phyloP scores from a whole-genome alignment of 2,329 filamentous ascomycete species.

The Trichophyton equinum region DNA sequence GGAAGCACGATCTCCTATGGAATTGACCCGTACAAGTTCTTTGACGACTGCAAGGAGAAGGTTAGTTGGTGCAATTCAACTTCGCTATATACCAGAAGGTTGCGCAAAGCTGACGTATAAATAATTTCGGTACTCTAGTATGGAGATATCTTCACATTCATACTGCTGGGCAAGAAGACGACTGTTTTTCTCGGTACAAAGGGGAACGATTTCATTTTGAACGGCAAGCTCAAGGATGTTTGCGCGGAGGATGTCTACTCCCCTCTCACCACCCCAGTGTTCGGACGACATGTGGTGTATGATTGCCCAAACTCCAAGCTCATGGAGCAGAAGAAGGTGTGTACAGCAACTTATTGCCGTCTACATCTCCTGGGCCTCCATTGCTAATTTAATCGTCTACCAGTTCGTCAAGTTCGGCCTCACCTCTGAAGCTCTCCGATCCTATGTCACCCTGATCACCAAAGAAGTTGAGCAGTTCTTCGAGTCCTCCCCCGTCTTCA shows the following conservation, averaged over 20 bases:
- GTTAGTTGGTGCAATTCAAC: conserved; percentile 32
- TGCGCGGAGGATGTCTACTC: conserved; percentile 85
- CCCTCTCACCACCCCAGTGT: conserved; percentile 57
- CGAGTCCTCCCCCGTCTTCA: conserved; percentile 53
- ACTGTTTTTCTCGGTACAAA: conserved; percentile 71
- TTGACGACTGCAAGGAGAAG: conserved; percentile 57
- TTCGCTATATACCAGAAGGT: too few relatives aligned
- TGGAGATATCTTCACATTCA: conserved; percentile 80
- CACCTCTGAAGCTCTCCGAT: conserved; percentile 48
- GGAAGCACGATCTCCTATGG: conserved; percentile 90
- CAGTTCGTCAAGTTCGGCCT: conserved; percentile 53
- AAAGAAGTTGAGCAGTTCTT: conserved; percentile 62
- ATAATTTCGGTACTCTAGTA: conserved; percentile 42
- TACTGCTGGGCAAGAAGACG: conserved; percentile 77
- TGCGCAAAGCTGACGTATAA: not conserved
- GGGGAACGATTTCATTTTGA: conserved; percentile 84
- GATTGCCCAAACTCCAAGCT: conserved; percentile 84
- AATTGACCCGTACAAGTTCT: conserved; percentile 63
- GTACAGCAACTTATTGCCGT: conserved; percentile 9
- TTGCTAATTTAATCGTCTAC: not conserved
- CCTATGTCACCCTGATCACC: conserved; percentile 68
- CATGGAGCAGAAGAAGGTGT: conserved; percentile 91
- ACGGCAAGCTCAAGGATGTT: conserved; percentile 79
- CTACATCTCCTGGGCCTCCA: not conserved
- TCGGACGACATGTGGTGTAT: conserved; percentile 78